Evolutionary conservation across 768 basidiomycete genomes (phyloP).

Genomic region (Amanita rimosa): DNA sequence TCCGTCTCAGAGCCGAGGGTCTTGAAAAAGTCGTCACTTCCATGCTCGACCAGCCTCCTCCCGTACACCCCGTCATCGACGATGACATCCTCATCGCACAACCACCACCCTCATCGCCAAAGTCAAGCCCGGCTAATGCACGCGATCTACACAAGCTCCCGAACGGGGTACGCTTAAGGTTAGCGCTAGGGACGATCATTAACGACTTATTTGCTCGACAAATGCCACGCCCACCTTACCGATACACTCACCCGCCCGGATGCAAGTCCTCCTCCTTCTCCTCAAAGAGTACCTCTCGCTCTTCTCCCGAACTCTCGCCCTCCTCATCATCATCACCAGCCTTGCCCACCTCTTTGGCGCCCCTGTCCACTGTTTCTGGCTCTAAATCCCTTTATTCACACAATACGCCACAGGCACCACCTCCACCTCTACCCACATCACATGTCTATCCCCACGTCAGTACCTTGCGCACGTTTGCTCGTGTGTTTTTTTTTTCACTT

Average conservation of each 20-base stretch:
- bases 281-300: conserved; percentile 14
- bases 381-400: conserved; percentile 9
- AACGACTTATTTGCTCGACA: conserved; percentile 77
- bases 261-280: conserved; percentile 12
- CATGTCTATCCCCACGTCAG: conserved; percentile 4
- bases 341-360: conserved; percentile 9
- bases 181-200: conserved; percentile 66
- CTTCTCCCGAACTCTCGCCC: conserved; percentile 14
- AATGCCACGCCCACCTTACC: conserved; percentile 39
- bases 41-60: conserved; percentile 75
- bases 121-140: conserved; percentile 18
- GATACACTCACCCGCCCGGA: conserved; percentile 23
- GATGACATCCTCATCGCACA: conserved; percentile 42
- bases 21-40: conserved; percentile 73
- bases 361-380: conserved; percentile 10
- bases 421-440: not conserved
- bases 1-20: conserved; percentile 67
- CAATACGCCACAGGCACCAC: not conserved
- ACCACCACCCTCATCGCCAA: conserved; percentile 38
- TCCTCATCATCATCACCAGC: not conserved
- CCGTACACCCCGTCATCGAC: conserved; percentile 42
- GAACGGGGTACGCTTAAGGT: conserved; percentile 69
- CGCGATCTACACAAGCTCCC: conserved; percentile 55
- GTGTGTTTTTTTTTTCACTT: conserved; percentile 4
- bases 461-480: conserved; percentile 10